Conservation (phyloP, 805 yeast species). For the Wickerhamomyces alni region DNA sequence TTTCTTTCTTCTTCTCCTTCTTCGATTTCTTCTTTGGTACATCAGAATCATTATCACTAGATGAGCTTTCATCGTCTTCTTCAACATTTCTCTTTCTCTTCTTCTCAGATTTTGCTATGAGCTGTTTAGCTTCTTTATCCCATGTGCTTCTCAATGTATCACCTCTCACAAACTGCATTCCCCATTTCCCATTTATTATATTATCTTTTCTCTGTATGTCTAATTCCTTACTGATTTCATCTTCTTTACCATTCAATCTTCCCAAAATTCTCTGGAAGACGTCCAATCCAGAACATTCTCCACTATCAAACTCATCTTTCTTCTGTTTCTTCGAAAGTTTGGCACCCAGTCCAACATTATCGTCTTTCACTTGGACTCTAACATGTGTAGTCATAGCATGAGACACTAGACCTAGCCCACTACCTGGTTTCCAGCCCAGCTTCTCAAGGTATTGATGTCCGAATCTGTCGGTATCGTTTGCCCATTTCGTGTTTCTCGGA, state of each 20-base stretch:
- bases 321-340: slow-evolving; percentile 51
- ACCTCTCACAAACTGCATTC: slow-evolving; percentile 81
- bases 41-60: slow-evolving; percentile 20
- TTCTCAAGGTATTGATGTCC: slow-evolving; percentile 82
- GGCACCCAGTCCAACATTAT: slow-evolving; percentile 88
- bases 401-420: slow-evolving; percentile 70
- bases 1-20: slow-evolving; percentile 22
- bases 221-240: slow-evolving; percentile 53
- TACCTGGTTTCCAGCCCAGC: slow-evolving; percentile 91
- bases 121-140: slow-evolving; percentile 50
- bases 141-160: slow-evolving; percentile 80
- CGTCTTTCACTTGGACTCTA: slow-evolving; percentile 76
- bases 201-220: slow-evolving; percentile 63
- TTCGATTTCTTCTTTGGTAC: slow-evolving; percentile 18
- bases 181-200: slow-evolving; percentile 81
- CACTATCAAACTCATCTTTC: slow-evolving; percentile 67
- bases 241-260: slow-evolving; percentile 81
- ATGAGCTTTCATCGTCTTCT: slow-evolving; percentile 16
- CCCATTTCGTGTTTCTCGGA: slow-evolving; percentile 94
- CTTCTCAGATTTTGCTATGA: slow-evolving; percentile 23
- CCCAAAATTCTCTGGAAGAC: slow-evolving; percentile 90
- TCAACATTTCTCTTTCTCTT: slow-evolving; percentile 26
- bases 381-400: slow-evolving; percentile 76
- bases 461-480: slow-evolving; percentile 74
- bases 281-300: slow-evolving; percentile 86